Evolutionary conservation across 306 rosid genomes (phyloP).

Genomic region (Cucumis cinereus): DNA sequence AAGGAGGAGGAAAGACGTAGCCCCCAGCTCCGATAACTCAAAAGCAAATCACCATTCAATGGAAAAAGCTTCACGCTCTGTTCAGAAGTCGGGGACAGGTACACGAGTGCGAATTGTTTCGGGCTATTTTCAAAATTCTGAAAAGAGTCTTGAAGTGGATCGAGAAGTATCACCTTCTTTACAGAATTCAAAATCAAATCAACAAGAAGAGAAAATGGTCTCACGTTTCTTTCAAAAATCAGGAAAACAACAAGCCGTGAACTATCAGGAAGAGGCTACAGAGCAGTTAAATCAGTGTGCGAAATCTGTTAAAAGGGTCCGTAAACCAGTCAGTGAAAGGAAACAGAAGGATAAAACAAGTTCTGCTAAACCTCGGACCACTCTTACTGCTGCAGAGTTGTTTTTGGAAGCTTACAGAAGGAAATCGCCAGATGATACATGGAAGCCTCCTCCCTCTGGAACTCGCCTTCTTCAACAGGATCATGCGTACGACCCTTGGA

Average conservation of each 20-base stretch:
- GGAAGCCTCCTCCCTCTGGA: conserved; percentile 56
- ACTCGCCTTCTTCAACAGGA: conserved; percentile 48
- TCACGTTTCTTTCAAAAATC: conserved; percentile 1
- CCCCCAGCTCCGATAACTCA: background rate
- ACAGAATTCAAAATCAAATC: background rate
- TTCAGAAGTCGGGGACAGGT: background rate
- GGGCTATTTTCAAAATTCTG: background rate
- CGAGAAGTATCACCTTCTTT: conserved; percentile 16
- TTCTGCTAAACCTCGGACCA: background rate
- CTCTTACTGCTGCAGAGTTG: conserved; percentile 26
- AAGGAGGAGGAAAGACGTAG: background rate
- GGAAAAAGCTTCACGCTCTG: background rate
- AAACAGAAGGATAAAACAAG: background rate
- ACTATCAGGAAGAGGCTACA: background rate
- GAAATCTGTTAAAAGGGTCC: conserved; percentile 9
- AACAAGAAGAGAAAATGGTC: conserved; percentile 2
- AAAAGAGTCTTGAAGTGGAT: background rate
- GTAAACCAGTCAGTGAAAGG: conserved; percentile 1
- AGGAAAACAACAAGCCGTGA: background rate
- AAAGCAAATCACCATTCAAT: background rate
- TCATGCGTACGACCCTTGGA: conserved; percentile 65
- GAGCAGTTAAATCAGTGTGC: conserved; percentile 4
- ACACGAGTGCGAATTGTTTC: background rate
- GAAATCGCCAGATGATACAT: conserved; percentile 32
- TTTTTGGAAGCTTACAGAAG: conserved; percentile 39